These are phyloP conservation scores for Dendryphion nanum DNA, from an alignment of 2,329 filamentous ascomycete genomes.

Conservation along the genomic window DNA sequence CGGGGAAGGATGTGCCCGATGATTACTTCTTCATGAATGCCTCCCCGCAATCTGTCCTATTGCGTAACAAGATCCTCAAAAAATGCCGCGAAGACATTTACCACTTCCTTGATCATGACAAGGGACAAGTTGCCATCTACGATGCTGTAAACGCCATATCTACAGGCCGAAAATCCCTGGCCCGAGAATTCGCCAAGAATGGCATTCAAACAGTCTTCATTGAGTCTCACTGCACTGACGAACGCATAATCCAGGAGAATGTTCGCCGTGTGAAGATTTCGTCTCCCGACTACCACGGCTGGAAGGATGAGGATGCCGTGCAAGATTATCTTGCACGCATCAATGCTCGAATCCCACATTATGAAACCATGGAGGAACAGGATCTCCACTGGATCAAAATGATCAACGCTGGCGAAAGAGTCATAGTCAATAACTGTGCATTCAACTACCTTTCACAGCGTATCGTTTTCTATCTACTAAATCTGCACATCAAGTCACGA, in stretches of 20 bases:
- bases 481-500: constrained; percentile 92
- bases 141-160: constrained; percentile 95
- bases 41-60: constrained; percentile 84
- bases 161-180: constrained; percentile 75
- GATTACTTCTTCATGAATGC: constrained; percentile 98
- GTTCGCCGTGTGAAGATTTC: constrained; percentile 97
- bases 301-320: constrained; percentile 89
- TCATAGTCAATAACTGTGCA: constrained; percentile 94
- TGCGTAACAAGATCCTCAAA: constrained; percentile 95
- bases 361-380: constrained; percentile 92
- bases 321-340: constrained; percentile 89
- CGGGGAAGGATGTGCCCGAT: constrained; percentile 80
- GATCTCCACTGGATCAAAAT: constrained; percentile 99
- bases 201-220: constrained; percentile 96
- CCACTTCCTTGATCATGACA: constrained; percentile 92
- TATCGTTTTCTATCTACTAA: constrained; percentile 97
- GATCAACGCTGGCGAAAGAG: constrained; percentile 93
- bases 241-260: constrained; percentile 92
- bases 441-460: constrained; percentile 96
- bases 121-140: constrained; percentile 97
- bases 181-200: constrained; percentile 97
- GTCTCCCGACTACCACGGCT: constrained; percentile 92
- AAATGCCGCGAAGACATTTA: constrained; percentile 98
- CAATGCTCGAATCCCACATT: constrained; percentile 87
- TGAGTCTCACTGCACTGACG: constrained; percentile 91